Evolutionary conservation across 164 flowering plant species (phyloP).

Genomic region (Vitis labrusca): DNA sequence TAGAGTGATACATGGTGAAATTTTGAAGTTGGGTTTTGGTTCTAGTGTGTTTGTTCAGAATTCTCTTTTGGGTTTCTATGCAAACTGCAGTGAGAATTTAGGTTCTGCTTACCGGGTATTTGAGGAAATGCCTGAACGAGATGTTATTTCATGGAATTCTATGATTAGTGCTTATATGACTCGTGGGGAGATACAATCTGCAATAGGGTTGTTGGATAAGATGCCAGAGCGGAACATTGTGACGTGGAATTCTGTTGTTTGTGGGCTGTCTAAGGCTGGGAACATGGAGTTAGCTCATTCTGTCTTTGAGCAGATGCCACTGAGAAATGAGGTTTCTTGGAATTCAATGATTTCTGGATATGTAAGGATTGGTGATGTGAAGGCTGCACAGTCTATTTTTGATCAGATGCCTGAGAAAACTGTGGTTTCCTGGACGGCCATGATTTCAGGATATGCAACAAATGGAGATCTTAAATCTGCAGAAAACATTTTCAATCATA

Average conservation of each 20-base stretch:
- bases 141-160: slow-evolving; percentile 44
- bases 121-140: slow-evolving; percentile 41
- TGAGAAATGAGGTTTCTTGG: slow-evolving; percentile 39
- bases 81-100: slow-evolving; percentile 29
- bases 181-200: slow-evolving; percentile 26
- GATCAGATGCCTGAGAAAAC: slow-evolving; percentile 42
- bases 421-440: slow-evolving; percentile 49
- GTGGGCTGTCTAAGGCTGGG: slow-evolving; percentile 36
- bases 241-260: slow-evolving; percentile 39
- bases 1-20: slow-evolving; percentile 33
- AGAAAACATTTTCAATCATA: slow-evolving; percentile 24
- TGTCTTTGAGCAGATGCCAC: slow-evolving; percentile 40
- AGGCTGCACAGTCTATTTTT: slow-evolving; percentile 34
- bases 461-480: slow-evolving; percentile 38
- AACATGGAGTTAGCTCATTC: slow-evolving; percentile 34
- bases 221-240: slow-evolving; percentile 41
- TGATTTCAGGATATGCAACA: slow-evolving; percentile 42
- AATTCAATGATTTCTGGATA: slow-evolving; percentile 47
- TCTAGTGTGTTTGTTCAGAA: slow-evolving; percentile 44
- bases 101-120: slow-evolving; percentile 27
- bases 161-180: slow-evolving; percentile 38
- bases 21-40: slow-evolving; percentile 40
- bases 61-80: slow-evolving; percentile 41
- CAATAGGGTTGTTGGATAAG: slow-evolving; percentile 32
- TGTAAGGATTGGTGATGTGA: slow-evolving; percentile 30